phyloP scores from a whole-genome alignment of 2,329 filamentous ascomycete species.

The Kalmusia sp. region DNA sequence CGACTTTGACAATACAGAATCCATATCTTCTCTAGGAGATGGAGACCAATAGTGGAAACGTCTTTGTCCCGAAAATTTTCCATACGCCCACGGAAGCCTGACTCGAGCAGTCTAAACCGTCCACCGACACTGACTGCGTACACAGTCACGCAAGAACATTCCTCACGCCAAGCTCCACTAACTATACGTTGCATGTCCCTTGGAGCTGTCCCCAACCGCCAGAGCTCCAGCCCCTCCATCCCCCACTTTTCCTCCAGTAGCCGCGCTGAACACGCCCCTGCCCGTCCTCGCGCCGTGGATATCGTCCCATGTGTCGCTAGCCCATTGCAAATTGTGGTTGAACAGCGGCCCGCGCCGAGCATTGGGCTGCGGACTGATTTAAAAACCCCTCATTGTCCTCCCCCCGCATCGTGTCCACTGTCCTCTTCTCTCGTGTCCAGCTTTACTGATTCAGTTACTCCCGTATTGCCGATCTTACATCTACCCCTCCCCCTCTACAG shows the following conservation, averaged over 20 bases:
- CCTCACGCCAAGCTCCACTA: constrained; percentile 8
- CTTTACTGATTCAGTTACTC: constrained; percentile 2
- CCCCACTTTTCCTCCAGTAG: constrained; percentile 8
- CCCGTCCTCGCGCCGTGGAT: neutral
- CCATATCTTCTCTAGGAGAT: neutral
- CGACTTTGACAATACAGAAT: too few relatives aligned
- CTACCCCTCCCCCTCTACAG: constrained; percentile 4
- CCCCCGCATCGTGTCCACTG: constrained; percentile 11
- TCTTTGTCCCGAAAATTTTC: neutral
- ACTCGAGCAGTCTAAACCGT: neutral
- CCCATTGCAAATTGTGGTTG: constrained; percentile 5
- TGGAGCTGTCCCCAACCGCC: constrained; percentile 8
- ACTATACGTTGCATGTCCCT: neutral
- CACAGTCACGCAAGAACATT: neutral
- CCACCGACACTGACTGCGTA: neutral
- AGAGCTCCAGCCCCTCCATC: constrained; percentile 7
- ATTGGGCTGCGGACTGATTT: constrained; percentile 21
- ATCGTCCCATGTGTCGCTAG: constrained; percentile 4
- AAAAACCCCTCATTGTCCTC: constrained; percentile 22
- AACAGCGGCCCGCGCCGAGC: constrained; percentile 12
- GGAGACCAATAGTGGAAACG: too few relatives aligned
- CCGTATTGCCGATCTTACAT: neutral
- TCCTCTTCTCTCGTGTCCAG: constrained; percentile 11
- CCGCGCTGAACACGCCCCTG: constrained; percentile 2
- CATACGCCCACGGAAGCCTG: neutral